Conservation (phyloP, 2,329 filamentous ascomycete genomes). For the Talaromyces sp. region DNA sequence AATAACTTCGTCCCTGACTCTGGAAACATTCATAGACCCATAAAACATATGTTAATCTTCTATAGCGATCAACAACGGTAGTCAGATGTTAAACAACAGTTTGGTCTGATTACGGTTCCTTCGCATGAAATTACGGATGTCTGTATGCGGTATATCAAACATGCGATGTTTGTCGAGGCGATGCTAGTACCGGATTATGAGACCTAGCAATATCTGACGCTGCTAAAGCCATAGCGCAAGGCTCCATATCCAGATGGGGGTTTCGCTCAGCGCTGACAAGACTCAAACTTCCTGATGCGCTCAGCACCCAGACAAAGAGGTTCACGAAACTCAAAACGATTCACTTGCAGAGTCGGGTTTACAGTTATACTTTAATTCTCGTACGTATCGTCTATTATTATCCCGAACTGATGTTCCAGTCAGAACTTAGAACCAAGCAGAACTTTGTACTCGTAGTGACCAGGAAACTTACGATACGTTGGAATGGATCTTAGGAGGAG, state of each 20-base stretch:
- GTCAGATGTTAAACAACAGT: neutral
- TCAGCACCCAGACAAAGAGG: neutral
- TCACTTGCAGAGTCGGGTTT: neutral
- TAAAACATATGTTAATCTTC: neutral
- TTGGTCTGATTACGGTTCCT: neutral
- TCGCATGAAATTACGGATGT: neutral
- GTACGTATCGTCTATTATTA: neutral
- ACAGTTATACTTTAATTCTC: neutral
- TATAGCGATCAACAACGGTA: neutral
- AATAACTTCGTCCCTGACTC: neutral
- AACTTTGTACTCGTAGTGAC: neutral
- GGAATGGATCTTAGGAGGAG: neutral
- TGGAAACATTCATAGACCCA: neutral
- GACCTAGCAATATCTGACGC: neutral
- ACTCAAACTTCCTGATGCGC: neutral
- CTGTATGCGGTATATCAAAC: neutral
- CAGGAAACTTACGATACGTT: no score
- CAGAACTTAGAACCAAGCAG: neutral
- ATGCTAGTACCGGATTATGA: neutral
- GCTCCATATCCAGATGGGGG: neutral
- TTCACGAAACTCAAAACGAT: neutral
- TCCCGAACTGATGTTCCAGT: neutral
- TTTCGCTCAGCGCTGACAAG: neutral
- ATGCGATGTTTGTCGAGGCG: neutral
- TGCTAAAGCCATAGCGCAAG: neutral